Evolutionary conservation across 768 basidiomycete genomes (phyloP), one percentile per base, ranked within the genome.

Genomic region (Stropharia rugosoannulata): DNA sequence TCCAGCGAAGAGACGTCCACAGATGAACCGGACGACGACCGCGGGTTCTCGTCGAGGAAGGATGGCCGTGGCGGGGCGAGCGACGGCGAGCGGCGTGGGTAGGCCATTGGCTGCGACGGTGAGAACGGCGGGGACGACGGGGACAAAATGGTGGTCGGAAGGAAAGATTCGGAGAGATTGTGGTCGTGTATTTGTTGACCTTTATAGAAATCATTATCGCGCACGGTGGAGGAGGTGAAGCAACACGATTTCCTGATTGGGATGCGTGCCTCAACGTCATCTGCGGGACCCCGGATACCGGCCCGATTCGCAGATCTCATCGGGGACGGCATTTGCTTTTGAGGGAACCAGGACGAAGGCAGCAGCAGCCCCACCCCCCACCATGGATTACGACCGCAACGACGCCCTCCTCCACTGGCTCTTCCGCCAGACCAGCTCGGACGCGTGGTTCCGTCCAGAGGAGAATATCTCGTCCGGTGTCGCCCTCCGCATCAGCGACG

Each of bases 361-460:
- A 4, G 48, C 15, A 8, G 16, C 37, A 11, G 22, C 51, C 39
- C 39, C 45, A 48, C 37, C 29, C 41, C 46, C 52, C 29, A 9
- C 27, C 25, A 82, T 82, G 80, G 89, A 89, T 74, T 90, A 90
- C 74, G 88, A 90, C 73, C 81, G 86, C 36, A 88, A 86, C 71
- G 87, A 90, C 70, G 89, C 89, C 45, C 75, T 90, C 56, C 79
- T 91, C 25, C 89, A 91, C 71, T 85, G 89, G 73, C 83, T 91
- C 63, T 91, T 90, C 74, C 83, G 72, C 19, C 73, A 89, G 78
- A 91, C 89, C 0, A 89, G 90, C 66, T 87, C 87, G 39, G 89
- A 91, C 49, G 87, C 88, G 3, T 91, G 89, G 89, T 90, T 91
- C 68, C 83, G 89, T 57, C 87, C 89, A 32, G 87, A 89, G 60